phyloP scores from a whole-genome alignment of 108 stramenopile genomes.

The Cyclotella distinguenda region DNA sequence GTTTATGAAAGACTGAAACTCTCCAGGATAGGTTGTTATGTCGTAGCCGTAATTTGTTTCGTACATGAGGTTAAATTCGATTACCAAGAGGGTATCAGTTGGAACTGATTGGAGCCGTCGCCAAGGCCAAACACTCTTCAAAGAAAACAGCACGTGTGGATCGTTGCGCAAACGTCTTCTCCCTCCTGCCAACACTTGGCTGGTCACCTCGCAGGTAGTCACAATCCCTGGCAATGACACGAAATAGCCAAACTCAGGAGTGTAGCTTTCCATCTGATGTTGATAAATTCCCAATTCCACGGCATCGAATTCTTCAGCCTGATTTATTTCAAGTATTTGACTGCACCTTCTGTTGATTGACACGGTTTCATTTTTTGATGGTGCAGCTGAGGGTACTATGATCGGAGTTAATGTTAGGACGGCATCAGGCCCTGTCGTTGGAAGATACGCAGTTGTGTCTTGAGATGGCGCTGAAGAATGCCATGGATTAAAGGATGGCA shows the following conservation, averaged over 20 bases:
- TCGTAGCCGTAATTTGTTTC: constrained; percentile 46
- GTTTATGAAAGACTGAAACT: constrained; percentile 57
- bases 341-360: not conserved
- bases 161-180: not conserved
- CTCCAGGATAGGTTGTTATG: constrained; percentile 43
- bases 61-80: constrained; percentile 49
- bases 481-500: not conserved
- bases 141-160: not conserved
- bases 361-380: constrained; percentile 9
- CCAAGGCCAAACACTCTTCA: not conserved
- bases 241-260: constrained; percentile 5
- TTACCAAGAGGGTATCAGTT: constrained; percentile 7
- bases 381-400: constrained; percentile 9
- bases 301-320: constrained; percentile 4
- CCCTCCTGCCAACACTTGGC: constrained; percentile 11
- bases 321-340: constrained; percentile 13
- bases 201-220: constrained; percentile 3
- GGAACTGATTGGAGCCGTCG: constrained; percentile 7
- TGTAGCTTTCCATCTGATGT: constrained; percentile 23
- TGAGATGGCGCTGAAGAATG: not conserved
- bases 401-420: not conserved
- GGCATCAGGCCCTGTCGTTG: not conserved
- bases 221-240: constrained; percentile 4
- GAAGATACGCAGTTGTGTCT: not conserved
- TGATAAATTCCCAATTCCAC: constrained; percentile 12